Conservation (phyloP, 768 basidiomycete genomes). For the Suillus placidus region DNA sequence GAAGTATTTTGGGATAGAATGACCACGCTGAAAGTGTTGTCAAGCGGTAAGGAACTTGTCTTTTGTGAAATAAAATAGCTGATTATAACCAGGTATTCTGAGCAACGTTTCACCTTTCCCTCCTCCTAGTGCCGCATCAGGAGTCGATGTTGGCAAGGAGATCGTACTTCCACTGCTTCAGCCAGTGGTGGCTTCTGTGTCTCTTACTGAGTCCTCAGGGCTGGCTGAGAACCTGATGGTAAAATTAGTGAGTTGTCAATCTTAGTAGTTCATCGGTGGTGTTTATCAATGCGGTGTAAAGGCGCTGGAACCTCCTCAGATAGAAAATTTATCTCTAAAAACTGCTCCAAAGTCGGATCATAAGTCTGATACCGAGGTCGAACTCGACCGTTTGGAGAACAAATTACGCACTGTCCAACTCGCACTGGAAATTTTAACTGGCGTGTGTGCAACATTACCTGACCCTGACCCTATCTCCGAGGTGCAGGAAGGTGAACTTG, state of each 20-base stretch:
- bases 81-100: conserved; percentile 58
- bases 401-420: conserved; percentile 75
- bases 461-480: conserved; percentile 72
- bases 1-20: conserved; percentile 50
- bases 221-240: conserved; percentile 54
- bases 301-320: conserved; percentile 49
- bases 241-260: conserved; percentile 45
- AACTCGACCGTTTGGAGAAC: conserved; percentile 74
- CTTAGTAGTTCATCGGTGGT: background rate
- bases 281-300: conserved; percentile 25
- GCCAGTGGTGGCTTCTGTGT: conserved; percentile 63
- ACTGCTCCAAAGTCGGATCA: conserved; percentile 77
- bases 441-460: conserved; percentile 84
- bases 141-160: conserved; percentile 70
- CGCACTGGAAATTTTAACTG: conserved; percentile 87
- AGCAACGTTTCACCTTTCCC: conserved; percentile 78
- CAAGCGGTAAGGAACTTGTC: conserved; percentile 56
- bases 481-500: conserved; percentile 35
- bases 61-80: background rate
- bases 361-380: conserved; percentile 64
- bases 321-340: conserved; percentile 63
- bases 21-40: conserved; percentile 63
- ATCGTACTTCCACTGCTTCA: conserved; percentile 71
- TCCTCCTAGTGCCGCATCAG: conserved; percentile 61
- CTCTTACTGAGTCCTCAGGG: conserved; percentile 52